Evolutionary conservation across 1,284 basidiomycete genomes (phyloP), one percentile per base, ranked within the genome.

Genomic region (Singerocomus rubriflavus): DNA sequence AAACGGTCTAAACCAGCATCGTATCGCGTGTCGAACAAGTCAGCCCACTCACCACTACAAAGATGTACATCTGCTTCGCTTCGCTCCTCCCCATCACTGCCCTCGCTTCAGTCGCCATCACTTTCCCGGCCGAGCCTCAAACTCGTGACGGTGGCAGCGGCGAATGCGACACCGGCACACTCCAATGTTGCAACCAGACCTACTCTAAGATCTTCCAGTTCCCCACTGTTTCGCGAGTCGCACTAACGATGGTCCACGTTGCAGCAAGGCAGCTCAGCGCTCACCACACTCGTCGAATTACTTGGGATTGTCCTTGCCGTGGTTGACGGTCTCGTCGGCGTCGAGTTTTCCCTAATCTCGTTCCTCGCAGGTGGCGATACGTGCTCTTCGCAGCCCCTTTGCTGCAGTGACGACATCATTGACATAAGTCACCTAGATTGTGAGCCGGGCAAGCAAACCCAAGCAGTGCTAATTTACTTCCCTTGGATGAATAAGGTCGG

Each of bases 161-260:
- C 16, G 7, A 48, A 12, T 53, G 59, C 44, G 33, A 29, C 42
- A 54, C 50, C 4, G 57, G 59, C 13, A 6, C 38, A 11, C 5
- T 41, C 8, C 33, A 56, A 9, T 58, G 56, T 27, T 56, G 56
- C 32, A 4, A 1, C 16, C 37, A 2, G 5, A 44, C 32, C 13
- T 26, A 38, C 6, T 3, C 14, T 2, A 4, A 13, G 36, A 17
- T 25, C 6, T 9, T 1, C 3, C 2, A 6, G 1, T 13, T 14
- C 16, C 9, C 4, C 8, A 6, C 7, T 6, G 6, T 21, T 29
- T 26, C 10, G 14, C 6, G 30, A 6, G 6, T 26, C 13, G 45
- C 1, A 30, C 16, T 33, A 10, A 48, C 29, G 16, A 9, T 1
- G 6, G 35, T 3, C 8, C 5, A 6, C 5, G 11, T 13, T 46